Evolutionary conservation across 164 flowering plant genomes (phyloP).

Genomic region (Kalanchoe fedtschenkoi): DNA sequence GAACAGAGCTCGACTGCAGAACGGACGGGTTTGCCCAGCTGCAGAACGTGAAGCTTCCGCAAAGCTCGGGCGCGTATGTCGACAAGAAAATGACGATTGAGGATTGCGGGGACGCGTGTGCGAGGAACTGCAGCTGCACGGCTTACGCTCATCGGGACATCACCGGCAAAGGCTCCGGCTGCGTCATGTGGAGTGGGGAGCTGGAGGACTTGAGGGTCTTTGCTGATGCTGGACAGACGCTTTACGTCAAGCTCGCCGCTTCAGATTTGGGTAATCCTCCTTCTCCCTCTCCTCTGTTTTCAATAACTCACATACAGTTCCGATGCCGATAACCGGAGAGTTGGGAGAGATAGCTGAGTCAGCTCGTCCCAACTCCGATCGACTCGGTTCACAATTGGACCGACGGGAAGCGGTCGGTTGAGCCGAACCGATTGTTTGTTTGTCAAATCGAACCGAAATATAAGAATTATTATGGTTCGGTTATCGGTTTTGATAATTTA

Average conservation of each 20-base stretch:
- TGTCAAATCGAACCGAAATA: no score
- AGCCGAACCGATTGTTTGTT: no score
- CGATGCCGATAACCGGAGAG: not conserved
- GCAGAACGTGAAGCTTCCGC: constrained; percentile 24
- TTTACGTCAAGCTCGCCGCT: constrained; percentile 37
- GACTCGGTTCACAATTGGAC: no score
- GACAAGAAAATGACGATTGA: constrained; percentile 16
- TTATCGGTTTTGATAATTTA: no score
- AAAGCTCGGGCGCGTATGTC: constrained; percentile 11
- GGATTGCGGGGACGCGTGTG: constrained; percentile 27
- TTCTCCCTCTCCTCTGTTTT: not conserved
- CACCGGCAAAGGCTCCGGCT: constrained; percentile 29
- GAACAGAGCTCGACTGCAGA: constrained; percentile 13
- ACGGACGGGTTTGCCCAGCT: constrained; percentile 19
- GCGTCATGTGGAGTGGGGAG: constrained; percentile 40
- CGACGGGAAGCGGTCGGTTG: no score
- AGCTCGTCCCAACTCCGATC: not conserved
- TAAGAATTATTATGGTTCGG: no score
- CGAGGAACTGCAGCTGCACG: constrained; percentile 33
- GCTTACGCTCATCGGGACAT: constrained; percentile 30
- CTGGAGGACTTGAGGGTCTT: constrained; percentile 33
- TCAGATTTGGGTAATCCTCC: constrained; percentile 32
- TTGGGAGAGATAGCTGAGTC: not conserved
- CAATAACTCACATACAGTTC: not conserved
- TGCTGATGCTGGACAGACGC: constrained; percentile 28